Conservation (phyloP, 106 monocot species). For the Gastrodia elata region DNA sequence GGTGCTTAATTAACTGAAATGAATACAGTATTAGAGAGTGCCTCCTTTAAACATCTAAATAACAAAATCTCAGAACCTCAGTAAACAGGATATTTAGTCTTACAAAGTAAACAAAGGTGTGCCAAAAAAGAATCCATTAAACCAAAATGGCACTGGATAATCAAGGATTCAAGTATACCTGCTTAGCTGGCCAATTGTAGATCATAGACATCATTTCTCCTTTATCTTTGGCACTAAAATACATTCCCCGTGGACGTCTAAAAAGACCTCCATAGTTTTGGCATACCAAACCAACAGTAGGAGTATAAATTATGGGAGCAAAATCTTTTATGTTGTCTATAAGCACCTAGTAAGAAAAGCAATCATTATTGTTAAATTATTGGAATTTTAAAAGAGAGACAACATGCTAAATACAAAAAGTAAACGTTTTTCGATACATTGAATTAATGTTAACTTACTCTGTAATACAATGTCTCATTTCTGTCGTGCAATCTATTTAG, state of each 20-base stretch:
- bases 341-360: slow-evolving; percentile 48
- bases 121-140: background rate
- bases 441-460: slow-evolving; percentile 37
- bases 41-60: background rate
- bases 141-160: background rate
- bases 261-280: slow-evolving; percentile 96
- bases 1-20: background rate
- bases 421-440: background rate
- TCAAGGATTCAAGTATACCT: slow-evolving; percentile 32
- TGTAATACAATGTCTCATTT: slow-evolving; percentile 98
- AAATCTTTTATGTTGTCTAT: slow-evolving; percentile 98
- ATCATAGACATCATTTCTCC: slow-evolving; percentile 99
- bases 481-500: slow-evolving; percentile 96
- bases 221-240: slow-evolving; percentile 99
- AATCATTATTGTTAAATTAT: background rate
- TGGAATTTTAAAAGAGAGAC: background rate
- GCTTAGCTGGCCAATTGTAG: slow-evolving; percentile 90
- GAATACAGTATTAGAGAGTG: background rate
- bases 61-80: background rate
- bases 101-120: slow-evolving; percentile 2
- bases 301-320: slow-evolving; percentile 97
- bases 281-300: slow-evolving; percentile 96
- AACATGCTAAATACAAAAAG: background rate
- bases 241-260: slow-evolving; percentile 98
- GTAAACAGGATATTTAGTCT: slow-evolving; percentile 3